A percentile compares a stretch with the other conserved stretches of the same genome.
Conservation (phyloP, 2,329 filamentous ascomycete genomes). For the Beauveria pseudobassiana region DNA sequence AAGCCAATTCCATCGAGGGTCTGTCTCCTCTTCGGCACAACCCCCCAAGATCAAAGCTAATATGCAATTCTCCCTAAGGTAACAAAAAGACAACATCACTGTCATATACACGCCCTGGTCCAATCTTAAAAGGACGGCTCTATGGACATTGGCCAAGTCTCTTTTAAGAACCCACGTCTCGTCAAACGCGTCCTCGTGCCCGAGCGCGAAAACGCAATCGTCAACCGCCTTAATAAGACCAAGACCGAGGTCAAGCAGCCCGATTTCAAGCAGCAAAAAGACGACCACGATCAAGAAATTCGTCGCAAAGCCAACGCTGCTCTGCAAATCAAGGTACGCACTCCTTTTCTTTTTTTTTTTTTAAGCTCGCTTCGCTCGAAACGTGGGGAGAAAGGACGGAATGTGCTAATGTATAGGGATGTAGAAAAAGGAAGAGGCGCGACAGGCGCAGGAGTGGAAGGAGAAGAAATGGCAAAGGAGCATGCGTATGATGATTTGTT, state of each 20-base stretch:
- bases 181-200: conserved; percentile 77
- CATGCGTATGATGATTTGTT: conserved; percentile 95
- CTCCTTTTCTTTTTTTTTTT: background rate
- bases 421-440: conserved; percentile 70
- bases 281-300: conserved; percentile 64
- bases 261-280: conserved; percentile 74
- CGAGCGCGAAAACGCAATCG: conserved; percentile 76
- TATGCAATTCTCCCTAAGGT: conserved; percentile 31
- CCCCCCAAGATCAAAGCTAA: too few relatives aligned
- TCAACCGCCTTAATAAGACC: conserved; percentile 98
- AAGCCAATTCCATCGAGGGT: conserved; percentile 98
- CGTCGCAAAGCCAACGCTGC: conserved; percentile 62
- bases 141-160: conserved; percentile 93
- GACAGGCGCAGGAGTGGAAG: conserved; percentile 69
- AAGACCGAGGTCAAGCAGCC: conserved; percentile 74
- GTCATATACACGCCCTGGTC: conserved; percentile 97
- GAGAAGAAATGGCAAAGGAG: conserved; percentile 91
- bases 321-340: conserved; percentile 53
- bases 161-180: conserved; percentile 68
- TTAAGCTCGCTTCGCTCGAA: background rate
- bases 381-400: too few relatives aligned
- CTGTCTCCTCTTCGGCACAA: conserved; percentile 13
- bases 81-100: conserved; percentile 97
- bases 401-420: background rate
- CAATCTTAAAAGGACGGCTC: conserved; percentile 92